These are phyloP conservation scores for Ustilago esculenta DNA, from an alignment of 1,284 basidiomycete genomes.

Conservation along the genomic window DNA sequence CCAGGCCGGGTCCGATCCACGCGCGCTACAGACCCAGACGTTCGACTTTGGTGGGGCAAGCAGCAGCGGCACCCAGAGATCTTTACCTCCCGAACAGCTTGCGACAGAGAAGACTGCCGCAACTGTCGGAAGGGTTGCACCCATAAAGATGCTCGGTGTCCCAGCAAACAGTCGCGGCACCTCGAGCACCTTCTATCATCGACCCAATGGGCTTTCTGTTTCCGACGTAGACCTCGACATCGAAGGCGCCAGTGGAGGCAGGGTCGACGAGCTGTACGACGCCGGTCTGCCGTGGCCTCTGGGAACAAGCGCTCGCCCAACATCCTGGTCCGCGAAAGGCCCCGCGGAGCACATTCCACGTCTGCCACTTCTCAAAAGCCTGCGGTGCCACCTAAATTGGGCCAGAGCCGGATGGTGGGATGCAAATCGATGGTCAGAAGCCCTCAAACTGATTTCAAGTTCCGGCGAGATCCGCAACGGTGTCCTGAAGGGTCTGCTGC, in stretches of 20 bases:
- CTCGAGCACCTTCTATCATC: constrained; percentile 34
- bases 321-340: constrained; percentile 60
- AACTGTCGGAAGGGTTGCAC: neutral
- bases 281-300: constrained; percentile 49
- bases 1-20: too few relatives aligned
- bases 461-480: constrained; percentile 54
- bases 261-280: constrained; percentile 62
- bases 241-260: constrained; percentile 54
- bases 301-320: constrained; percentile 15
- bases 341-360: constrained; percentile 49
- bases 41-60: too few relatives aligned
- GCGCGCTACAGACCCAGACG: too few relatives aligned
- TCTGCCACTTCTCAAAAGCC: constrained; percentile 37
- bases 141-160: constrained; percentile 30
- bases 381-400: constrained; percentile 53
- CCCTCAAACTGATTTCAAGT: constrained; percentile 37
- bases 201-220: constrained; percentile 20
- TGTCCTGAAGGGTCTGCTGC: constrained; percentile 60
- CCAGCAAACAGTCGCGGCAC: constrained; percentile 38
- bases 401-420: constrained; percentile 55
- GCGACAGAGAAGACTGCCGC: too few relatives aligned
- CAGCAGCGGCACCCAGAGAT: too few relatives aligned
- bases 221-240: constrained; percentile 63
- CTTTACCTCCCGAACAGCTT: neutral
- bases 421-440: constrained; percentile 55